Base-by-base conservation (phyloP, 768 basidiomycete species). In the Leccinum pellstonianum region DNA sequence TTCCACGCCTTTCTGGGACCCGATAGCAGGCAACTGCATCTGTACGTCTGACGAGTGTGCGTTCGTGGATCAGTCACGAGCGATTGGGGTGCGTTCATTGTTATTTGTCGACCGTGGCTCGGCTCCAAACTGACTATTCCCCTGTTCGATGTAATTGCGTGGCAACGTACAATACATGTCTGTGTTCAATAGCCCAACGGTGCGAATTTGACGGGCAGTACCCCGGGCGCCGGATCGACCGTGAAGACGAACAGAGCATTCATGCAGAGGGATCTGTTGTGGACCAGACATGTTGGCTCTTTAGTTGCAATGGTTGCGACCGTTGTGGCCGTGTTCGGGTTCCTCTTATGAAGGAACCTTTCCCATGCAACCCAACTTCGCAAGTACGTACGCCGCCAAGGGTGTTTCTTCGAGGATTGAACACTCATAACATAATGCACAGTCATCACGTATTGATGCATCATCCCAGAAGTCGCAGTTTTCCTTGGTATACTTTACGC, bases 1-100 rank as follows among this genome's bases (percentile, higher is more conserved):
- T 72, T 86, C 86, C 4, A 91, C 90, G 12, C 80, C 86, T 3
- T 92, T 88, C 80, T 91, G 88, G 88, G 90, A 92, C 70, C 91
- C 91, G 2, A 80, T 91, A 52, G 77, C 63, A 27, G 86, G 83
- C 64, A 73, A 77, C 37, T 92, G 91, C 64, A 73, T 86, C 54
- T 92, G 90, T 73, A 80, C 73, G 1, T 79, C 81, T 2, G 63
- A 60, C 54, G 75, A 73, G 2, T 93, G 91, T 70, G 75, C 79
- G 1, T 92, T 91, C 73, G 70, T 72, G 3, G 91, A 93, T 66
- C 71, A 79, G 48, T 81, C 86, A 19, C 77, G 86, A 46, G 80
- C 86, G 5, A 86, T 89, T 43, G 87, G 87, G 61, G 87, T 87
- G 68, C 21, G 83, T 47, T 7, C 27, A 12, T 14, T 37, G 46